phyloP scores from a whole-genome alignment of 2,329 filamentous ascomycete species.

The Bretziella fagacearum region DNA sequence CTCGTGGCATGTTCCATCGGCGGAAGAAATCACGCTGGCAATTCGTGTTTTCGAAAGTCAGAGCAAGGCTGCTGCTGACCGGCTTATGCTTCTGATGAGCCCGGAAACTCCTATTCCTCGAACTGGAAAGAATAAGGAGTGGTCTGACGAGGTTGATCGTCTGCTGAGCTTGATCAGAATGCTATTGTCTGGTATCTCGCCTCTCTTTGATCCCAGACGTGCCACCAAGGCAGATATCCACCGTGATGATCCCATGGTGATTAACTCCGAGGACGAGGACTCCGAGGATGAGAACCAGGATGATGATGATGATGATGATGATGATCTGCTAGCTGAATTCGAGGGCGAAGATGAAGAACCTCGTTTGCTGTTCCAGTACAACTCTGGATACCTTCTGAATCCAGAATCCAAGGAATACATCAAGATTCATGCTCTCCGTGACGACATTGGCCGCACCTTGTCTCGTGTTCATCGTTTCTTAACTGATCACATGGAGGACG shows the following conservation, averaged over 20 bases:
- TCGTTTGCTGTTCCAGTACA: slow-evolving; percentile 73
- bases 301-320: slow-evolving; percentile 26
- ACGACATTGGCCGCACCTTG: slow-evolving; percentile 61
- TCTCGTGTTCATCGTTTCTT: slow-evolving; percentile 77
- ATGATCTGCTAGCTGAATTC: slow-evolving; percentile 37
- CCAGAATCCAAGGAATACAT: slow-evolving; percentile 41
- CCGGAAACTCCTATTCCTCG: slow-evolving; percentile 68
- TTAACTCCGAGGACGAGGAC: slow-evolving; percentile 40
- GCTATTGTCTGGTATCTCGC: slow-evolving; percentile 78
- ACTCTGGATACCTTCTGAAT: slow-evolving; percentile 67
- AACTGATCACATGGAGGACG: slow-evolving; percentile 72
- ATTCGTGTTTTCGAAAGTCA: slow-evolving; percentile 78
- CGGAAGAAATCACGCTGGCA: slow-evolving; percentile 72
- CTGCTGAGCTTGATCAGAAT: slow-evolving; percentile 76
- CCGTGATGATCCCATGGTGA: slow-evolving; percentile 31
- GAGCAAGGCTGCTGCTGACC: slow-evolving; percentile 55
- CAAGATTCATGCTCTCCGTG: slow-evolving; percentile 63
- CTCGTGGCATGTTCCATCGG: slow-evolving; percentile 74
- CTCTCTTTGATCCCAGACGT: slow-evolving; percentile 67
- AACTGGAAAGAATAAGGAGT: slow-evolving; percentile 92
- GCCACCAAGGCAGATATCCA: slow-evolving; percentile 36
- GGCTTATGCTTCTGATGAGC: slow-evolving; percentile 64
- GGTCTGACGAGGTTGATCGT: slow-evolving; percentile 90
- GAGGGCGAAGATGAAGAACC: slow-evolving; percentile 66
- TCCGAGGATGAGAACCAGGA: slow-evolving; percentile 25